Evolutionary conservation across 2,329 filamentous ascomycete genomes (phyloP), one percentile per base, ranked within the genome.

Genomic region (Penicillium italicum): DNA sequence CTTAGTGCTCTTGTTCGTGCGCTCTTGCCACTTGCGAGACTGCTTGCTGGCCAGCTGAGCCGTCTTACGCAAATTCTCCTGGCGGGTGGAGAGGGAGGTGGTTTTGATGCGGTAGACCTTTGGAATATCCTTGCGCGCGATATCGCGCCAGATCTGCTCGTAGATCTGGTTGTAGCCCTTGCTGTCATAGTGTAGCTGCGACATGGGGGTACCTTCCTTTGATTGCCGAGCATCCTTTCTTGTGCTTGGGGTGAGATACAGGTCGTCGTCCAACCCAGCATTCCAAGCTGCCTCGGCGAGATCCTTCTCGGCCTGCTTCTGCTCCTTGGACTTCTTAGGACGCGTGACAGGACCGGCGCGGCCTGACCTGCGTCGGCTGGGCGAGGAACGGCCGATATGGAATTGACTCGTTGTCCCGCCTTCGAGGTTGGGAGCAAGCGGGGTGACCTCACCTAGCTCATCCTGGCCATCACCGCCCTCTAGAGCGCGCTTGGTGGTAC

Each of bases 1-100:
- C 74, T 99, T 99, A 73, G 90, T 94, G 70, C 92, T 95, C 82
- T 99, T 97, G 80, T 99, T 99, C 51, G 94, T 99, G 40, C 91
- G 89, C 58, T 95, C 84, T 74, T 99, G 95, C 94, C 94, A 99
- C 69, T 95, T 84, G 69, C 95, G 91, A 51, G 94, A 93, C 76
- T 99, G 94, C 72, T 99, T 99, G 58, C 93, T 95, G 8, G 94
- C 94, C 38, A 99, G 80, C 66, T 97, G 93, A 14, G 92, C 94
- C 0, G 94, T 99, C 82, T 99, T 99, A 72, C 96, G 94, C 45
- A 96, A 83, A 66, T 99, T 99, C n/a, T 93, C 95, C 50, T 89
- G 85, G 71, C 95, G 95, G 36, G 88, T 95, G 9, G 86, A 84
- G 56, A 93, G 86, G 0, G 93, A 97, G 64, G 91, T 88, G 53